phyloP scores from a whole-genome alignment of 495 filamentous ascomycete genomes.

The Pseudotulostoma volvatum region DNA sequence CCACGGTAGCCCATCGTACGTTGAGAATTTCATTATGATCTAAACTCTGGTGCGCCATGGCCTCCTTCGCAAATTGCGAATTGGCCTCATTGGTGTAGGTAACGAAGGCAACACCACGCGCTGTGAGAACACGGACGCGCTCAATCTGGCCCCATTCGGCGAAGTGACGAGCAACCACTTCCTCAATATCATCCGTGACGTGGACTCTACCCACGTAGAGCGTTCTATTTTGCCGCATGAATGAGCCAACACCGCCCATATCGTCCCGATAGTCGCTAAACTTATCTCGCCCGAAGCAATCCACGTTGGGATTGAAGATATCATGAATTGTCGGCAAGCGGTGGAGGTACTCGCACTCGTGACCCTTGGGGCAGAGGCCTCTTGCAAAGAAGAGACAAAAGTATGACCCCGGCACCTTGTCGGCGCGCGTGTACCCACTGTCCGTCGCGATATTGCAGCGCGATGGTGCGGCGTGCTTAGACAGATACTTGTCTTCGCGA shows the following conservation, averaged over 20 bases:
- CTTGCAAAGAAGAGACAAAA: constrained; percentile 88
- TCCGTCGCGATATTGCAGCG: constrained; percentile 74
- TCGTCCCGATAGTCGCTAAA: constrained; percentile 79
- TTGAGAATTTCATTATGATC: constrained; percentile 89
- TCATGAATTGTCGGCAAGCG: constrained; percentile 69
- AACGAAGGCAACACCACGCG: constrained; percentile 77
- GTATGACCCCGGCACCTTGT: constrained; percentile 61
- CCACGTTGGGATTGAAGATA: constrained; percentile 74
- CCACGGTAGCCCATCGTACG: constrained; percentile 90
- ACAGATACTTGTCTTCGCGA: constrained; percentile 76
- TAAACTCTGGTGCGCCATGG: constrained; percentile 73
- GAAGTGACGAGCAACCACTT: constrained; percentile 87
- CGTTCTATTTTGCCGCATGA: constrained; percentile 81
- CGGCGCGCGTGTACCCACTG: constrained; percentile 76
- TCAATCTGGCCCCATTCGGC: constrained; percentile 89
- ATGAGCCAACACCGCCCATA: constrained; percentile 89
- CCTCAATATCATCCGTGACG: constrained; percentile 94
- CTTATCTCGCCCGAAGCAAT: constrained; percentile 87
- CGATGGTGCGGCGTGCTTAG: constrained; percentile 52
- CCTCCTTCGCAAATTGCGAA: constrained; percentile 79
- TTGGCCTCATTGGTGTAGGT: constrained; percentile 78
- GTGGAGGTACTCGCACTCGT: constrained; percentile 91
- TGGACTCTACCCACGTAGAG: constrained; percentile 87
- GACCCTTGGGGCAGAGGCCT: constrained; percentile 65
- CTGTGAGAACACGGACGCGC: constrained; percentile 76